Evolutionary conservation across 2,329 filamentous ascomycete genomes (phyloP), one percentile per base, ranked within the genome.

Genomic region (Fusarium sp.): DNA sequence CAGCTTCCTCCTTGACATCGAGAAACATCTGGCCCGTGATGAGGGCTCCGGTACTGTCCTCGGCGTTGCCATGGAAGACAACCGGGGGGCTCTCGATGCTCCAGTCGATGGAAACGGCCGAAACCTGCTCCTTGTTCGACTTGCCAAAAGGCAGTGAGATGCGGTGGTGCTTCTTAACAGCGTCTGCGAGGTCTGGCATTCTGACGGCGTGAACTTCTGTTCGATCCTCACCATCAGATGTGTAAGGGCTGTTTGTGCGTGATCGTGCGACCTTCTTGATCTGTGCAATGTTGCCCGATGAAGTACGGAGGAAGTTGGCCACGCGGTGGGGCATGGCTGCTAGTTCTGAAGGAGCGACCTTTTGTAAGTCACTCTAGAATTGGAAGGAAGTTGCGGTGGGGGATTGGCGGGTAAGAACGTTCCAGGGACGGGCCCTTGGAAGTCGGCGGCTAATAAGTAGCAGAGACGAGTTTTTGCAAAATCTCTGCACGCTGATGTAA

Each of bases 11-110:
- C 71, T 89, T 88, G 78, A 98, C 90, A 43, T 90, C 87, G 64
- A 98, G 84, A 77, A 92, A 90, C 76, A 98, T 86, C 81, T 95
- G 93, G 33, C 95, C 95, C 1, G 95, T 97, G 60, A 98, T 90
- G 69, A 98, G 86, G 8, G 95, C 95, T 66, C 96, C 96, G 4
- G 92, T 93, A 77, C 95, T 98, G 75, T 90, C 88, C 71, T 91
- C 88, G 1, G 94, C 87, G 27, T 89, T 86, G 72, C 95, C 95
- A 79, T 97, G 94, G 84, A 98, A 92, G 54, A 98, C 90, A 20
- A 96, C 88, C 4, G 95, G 95, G 2, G 95, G 95, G 14, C 94
- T 97, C 86, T 98, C 95, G 72, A 98, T 93, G 76, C 85, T 87
- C 86, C 87, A 90, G 68, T 86, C 83, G 20, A 91, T 79, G 2